Percentiles rank a stretch among this genome's conserved stretches.
These are phyloP conservation scores for Blastocystis sp. DNA, from an alignment of 352 stramenopile species.

Conservation along the genomic window DNA sequence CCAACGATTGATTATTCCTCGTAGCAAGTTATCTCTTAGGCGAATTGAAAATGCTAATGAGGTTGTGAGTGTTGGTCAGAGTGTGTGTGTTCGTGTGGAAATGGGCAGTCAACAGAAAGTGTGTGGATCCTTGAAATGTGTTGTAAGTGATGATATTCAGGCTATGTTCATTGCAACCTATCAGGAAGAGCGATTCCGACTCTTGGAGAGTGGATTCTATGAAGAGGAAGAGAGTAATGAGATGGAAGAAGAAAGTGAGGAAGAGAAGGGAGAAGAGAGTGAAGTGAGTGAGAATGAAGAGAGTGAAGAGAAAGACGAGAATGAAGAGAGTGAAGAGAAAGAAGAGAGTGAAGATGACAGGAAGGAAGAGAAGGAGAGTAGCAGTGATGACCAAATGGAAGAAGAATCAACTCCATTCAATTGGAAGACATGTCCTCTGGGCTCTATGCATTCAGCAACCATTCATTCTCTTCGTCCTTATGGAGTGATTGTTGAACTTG, in stretches of 20 bases:
- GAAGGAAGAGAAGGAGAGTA: neutral
- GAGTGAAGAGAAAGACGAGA: neutral
- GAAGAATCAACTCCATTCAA: conserved; percentile 39
- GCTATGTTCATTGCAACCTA: neutral
- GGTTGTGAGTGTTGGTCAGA: conserved; percentile 26
- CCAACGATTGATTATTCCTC: neutral
- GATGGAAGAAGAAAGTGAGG: conserved; percentile 1
- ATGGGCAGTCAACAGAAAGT: neutral
- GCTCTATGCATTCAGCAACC: neutral
- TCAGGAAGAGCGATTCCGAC: neutral
- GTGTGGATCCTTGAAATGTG: neutral
- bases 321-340: conserved; percentile 16
- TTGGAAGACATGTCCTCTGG: neutral
- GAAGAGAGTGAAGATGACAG: neutral
- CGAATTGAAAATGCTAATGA: neutral
- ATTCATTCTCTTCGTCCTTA: conserved; percentile 27
- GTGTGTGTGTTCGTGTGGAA: neutral
- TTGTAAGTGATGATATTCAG: neutral
- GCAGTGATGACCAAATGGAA: neutral
- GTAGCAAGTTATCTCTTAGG: neutral
- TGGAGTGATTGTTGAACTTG: conserved; percentile 34
- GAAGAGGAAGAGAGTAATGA: neutral
- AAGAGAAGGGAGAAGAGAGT: neutral
- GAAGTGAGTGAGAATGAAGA: neutral
- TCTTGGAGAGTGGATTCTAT: conserved; percentile 1